phyloP scores from a whole-genome alignment of 176 grass and related monocot species.

The Oryza punctata region DNA sequence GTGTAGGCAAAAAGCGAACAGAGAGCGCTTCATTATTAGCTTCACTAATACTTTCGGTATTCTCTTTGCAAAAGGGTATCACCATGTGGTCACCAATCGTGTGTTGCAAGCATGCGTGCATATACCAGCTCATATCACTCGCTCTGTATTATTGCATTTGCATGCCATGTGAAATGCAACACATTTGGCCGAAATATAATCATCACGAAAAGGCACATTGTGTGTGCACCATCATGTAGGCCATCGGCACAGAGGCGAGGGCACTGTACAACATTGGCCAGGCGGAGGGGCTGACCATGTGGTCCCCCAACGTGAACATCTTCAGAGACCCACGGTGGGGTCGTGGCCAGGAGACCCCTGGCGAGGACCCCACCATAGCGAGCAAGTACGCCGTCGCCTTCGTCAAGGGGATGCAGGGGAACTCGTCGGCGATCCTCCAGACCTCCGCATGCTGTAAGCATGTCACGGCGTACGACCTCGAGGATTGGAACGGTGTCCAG shows the following conservation, averaged over 20 bases:
- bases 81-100: too few species aligned
- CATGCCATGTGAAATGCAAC: too few species aligned
- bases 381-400: conserved; percentile 60
- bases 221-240: conserved; percentile 4
- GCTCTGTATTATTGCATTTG: too few species aligned
- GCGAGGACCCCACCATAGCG: conserved; percentile 60
- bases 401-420: conserved; percentile 68
- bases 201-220: too few species aligned
- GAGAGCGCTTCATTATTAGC: too few species aligned
- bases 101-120: too few species aligned
- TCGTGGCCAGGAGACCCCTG: conserved; percentile 81
- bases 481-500: conserved; percentile 55
- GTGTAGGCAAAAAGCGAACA: too few species aligned
- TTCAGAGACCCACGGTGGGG: conserved; percentile 80
- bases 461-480: conserved; percentile 68
- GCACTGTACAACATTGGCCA: conserved; percentile 58
- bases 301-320: conserved; percentile 82
- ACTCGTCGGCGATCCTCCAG: conserved; percentile 31
- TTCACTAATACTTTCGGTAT: too few species aligned
- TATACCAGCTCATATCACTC: too few species aligned
- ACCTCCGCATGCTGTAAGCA: conserved; percentile 86
- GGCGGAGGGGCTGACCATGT: conserved; percentile 71
- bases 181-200: too few species aligned
- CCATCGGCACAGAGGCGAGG: conserved; percentile 38
- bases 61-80: too few species aligned